Base-by-base conservation (phyloP, 1,139 yeast genomes). In the Diutina neorugosa region DNA sequence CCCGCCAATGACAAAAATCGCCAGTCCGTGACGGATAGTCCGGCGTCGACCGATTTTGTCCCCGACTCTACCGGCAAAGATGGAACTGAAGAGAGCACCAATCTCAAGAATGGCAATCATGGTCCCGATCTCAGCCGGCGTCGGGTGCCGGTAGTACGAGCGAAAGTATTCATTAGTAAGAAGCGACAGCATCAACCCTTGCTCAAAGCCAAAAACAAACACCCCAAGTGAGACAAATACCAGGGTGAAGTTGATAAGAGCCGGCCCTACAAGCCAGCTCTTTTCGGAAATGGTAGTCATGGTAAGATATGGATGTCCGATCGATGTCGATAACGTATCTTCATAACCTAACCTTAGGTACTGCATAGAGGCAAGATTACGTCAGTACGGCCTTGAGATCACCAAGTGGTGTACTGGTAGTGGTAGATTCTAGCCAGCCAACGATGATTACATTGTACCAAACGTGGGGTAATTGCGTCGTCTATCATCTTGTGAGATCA, bases 91-190 rank as follows among this genome's bases (percentile, higher is more conserved):
- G 58, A 89, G 70, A 0, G 96, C 96, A 16, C 97, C 97, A 41
- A 90, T 74, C 64, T 86, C 95, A 44, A 86, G 68, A 52, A 86
- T 82, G n/a, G 94, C 89, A 27, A 86, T 90, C 81, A 86, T 84
- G 8, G 90, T 82, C 44, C 94, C 94, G 43, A 86, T 76, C 54
- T 78, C 77, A 1, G 82, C 78, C 1, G 89, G 77, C 1, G 82
- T 68, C 1, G 95, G 97, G 54, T 88, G 66, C 58, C 82, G 65
- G 67, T 86, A 90, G 67, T 86, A 88, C 16, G 72, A 72, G 61
- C 85, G 83, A 68, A 90, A 90, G 66, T 81, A 78, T 23, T 77
- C 76, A 55, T 90, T 89, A 25, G 89, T 83, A 61, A 81, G 71
- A 52, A 80, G 71, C 5, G 83, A 80, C 47, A 81, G 74, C 78